A percentile compares a stretch with the other conserved stretches of the same genome.
These are phyloP conservation scores for Maudiozyma humilis DNA, from an alignment of 1,139 yeast genomes.

Conservation along the genomic window DNA sequence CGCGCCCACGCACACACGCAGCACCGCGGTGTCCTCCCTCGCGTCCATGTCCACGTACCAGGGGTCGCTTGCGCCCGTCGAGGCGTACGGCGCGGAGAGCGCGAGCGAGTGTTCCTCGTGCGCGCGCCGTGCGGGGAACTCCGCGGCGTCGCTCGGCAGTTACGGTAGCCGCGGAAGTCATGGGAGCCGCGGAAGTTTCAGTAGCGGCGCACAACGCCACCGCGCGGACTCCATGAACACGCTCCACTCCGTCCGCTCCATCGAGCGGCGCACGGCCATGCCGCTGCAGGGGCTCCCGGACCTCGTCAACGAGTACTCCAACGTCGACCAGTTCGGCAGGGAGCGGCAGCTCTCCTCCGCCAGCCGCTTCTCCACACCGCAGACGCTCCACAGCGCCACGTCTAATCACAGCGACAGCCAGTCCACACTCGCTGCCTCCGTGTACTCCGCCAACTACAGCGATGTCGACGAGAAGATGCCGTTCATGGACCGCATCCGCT, in stretches of 20 bases:
- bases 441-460: not conserved
- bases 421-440: not conserved
- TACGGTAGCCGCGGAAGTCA: not conserved
- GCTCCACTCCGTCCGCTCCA: conserved; percentile 13
- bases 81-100: not conserved
- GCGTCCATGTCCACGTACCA: conserved; percentile 1
- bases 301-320: conserved; percentile 55
- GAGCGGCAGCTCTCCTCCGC: conserved; percentile 14
- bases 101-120: not conserved
- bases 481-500: conserved; percentile 9
- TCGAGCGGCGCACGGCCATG: conserved; percentile 32
- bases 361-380: not conserved
- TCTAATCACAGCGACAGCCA: not conserved
- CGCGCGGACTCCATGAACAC: not conserved
- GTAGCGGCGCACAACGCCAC: not conserved
- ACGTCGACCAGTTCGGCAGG: conserved; percentile 33
- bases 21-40: conserved; percentile 2
- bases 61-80: not conserved
- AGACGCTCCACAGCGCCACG: not conserved
- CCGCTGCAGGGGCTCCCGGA: conserved; percentile 50
- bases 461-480: conserved; percentile 1
- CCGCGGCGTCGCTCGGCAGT: not conserved
- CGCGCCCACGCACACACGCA: conserved; percentile 5
- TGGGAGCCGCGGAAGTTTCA: not conserved
- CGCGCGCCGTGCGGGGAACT: not conserved